Conservation (phyloP, 371 early-diverging fungal genomes). For the Apophysomyces ossiformis region DNA sequence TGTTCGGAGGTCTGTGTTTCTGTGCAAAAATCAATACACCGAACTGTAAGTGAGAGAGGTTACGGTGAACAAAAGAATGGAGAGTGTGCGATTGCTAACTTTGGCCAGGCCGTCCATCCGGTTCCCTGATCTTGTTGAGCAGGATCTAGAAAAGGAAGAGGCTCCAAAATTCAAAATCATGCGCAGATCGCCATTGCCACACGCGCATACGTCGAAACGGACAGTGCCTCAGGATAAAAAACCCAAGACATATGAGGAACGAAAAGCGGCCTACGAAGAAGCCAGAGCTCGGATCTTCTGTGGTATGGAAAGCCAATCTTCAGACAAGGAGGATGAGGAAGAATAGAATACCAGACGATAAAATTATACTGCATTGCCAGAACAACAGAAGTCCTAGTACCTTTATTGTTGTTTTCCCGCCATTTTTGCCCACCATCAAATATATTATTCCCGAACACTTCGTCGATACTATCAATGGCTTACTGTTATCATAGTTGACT, state of each 20-base stretch:
- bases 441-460: too few species aligned
- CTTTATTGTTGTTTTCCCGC: background rate
- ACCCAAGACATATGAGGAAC: conserved; percentile 68
- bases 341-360: background rate
- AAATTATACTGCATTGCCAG: background rate
- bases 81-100: background rate
- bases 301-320: conserved; percentile 40
- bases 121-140: conserved; percentile 51
- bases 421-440: too few species aligned
- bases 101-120: conserved; percentile 51
- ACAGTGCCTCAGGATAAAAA: conserved; percentile 40
- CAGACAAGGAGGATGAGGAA: background rate
- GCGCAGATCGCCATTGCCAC: conserved; percentile 40
- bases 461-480: too few species aligned
- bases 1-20: conserved; percentile 60
- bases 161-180: conserved; percentile 55
- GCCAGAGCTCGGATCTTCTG: conserved; percentile 82
- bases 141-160: conserved; percentile 34
- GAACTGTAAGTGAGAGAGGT: conserved; percentile 55
- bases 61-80: background rate
- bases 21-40: conserved; percentile 64
- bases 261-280: conserved; percentile 75
- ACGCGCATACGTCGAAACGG: conserved; percentile 22
- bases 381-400: background rate
- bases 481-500: too few species aligned